These are phyloP conservation scores for Phylloporus scabripes DNA, from an alignment of 768 basidiomycete species.

Conservation along the genomic window DNA sequence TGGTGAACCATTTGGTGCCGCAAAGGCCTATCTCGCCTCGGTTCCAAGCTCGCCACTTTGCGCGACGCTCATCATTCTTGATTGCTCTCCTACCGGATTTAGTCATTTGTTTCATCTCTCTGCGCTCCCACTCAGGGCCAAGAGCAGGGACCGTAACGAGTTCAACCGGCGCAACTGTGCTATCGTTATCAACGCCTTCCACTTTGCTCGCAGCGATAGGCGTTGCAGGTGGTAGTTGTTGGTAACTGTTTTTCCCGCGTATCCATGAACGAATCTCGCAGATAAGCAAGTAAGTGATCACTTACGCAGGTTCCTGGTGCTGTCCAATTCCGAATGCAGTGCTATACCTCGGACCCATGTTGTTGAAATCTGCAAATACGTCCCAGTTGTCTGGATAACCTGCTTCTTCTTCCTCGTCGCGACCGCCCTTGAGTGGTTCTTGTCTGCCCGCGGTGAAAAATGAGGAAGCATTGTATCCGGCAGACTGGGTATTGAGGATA, in stretches of 20 bases:
- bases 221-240: constrained; percentile 33
- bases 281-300: constrained; percentile 6
- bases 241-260: constrained; percentile 35
- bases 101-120: constrained; percentile 74
- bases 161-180: constrained; percentile 55
- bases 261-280: constrained; percentile 5
- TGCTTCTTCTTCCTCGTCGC: constrained; percentile 59
- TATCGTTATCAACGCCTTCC: constrained; percentile 34
- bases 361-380: constrained; percentile 88
- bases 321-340: constrained; percentile 45
- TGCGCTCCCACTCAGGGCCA: constrained; percentile 83
- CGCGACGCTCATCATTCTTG: constrained; percentile 45
- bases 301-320: constrained; percentile 44
- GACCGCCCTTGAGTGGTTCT: constrained; percentile 74
- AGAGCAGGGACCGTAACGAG: constrained; percentile 89
- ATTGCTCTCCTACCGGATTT: constrained; percentile 63
- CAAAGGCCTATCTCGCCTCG: constrained; percentile 76
- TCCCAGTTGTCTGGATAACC: constrained; percentile 56
- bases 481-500: constrained; percentile 43
- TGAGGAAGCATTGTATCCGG: constrained; percentile 70
- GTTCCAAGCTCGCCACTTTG: constrained; percentile 71
- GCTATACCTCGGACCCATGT: constrained; percentile 74
- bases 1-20: constrained; percentile 68
- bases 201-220: constrained; percentile 26
- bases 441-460: constrained; percentile 64